Conservation (phyloP, 306 rosid genomes). For the Cajanus cajan region DNA sequence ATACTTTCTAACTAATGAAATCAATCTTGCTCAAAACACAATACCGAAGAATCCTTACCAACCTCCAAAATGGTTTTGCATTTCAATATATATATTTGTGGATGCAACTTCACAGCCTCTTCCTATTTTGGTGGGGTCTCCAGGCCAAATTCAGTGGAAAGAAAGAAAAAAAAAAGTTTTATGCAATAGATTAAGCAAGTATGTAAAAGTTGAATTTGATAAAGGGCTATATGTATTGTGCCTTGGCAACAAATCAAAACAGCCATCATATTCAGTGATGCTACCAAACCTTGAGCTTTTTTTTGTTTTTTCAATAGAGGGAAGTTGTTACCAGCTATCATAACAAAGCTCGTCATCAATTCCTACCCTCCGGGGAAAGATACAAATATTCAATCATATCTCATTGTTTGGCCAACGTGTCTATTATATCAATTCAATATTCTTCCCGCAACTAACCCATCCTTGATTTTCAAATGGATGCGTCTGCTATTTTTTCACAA, state of each 20-base stretch:
- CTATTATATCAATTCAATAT: slow-evolving; percentile 17
- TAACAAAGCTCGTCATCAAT: slow-evolving; percentile 6
- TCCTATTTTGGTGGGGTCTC: slow-evolving; percentile 44
- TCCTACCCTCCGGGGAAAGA: slow-evolving; percentile 25
- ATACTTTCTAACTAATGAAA: neutral
- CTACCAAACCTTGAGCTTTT: slow-evolving; percentile 35
- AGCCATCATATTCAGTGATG: slow-evolving; percentile 33
- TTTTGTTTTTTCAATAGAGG: neutral
- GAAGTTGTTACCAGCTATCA: slow-evolving; percentile 43
- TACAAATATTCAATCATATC: slow-evolving; percentile 2
- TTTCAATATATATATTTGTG: neutral
- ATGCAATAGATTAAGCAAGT: neutral
- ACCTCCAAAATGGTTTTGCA: slow-evolving; percentile 29
- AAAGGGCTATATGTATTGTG: slow-evolving; percentile 23
- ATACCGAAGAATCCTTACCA: slow-evolving; percentile 22
- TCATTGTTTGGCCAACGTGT: slow-evolving; percentile 10
- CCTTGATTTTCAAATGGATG: slow-evolving; percentile 20
- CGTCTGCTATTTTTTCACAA: neutral
- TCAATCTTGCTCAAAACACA: slow-evolving; percentile 17
- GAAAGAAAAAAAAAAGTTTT: neutral
- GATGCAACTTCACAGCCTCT: slow-evolving; percentile 36
- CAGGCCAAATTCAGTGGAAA: slow-evolving; percentile 20
- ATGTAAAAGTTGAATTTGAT: slow-evolving; percentile 15
- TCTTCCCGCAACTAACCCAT: slow-evolving; percentile 22
- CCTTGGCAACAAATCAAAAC: slow-evolving; percentile 34